A percentile compares a stretch with the other conserved stretches of the same genome.
phyloP scores from a whole-genome alignment of 345 rosid genomes.

The Euclidium syriacum region DNA sequence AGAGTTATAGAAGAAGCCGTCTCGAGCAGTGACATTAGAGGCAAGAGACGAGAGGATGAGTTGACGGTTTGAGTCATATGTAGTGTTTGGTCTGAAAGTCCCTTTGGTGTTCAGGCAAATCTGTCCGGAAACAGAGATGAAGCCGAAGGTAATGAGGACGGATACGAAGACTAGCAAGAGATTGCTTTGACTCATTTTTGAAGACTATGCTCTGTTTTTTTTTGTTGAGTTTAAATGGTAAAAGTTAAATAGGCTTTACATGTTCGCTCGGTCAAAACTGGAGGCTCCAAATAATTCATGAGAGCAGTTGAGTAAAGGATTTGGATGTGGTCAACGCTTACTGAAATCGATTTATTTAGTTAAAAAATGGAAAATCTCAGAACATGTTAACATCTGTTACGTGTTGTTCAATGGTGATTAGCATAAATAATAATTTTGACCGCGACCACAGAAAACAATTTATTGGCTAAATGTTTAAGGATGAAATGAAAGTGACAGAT shows the following conservation, averaged over 20 bases:
- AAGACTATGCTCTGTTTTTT: neutral
- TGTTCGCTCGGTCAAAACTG: neutral
- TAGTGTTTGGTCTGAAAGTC: slow-evolving; percentile 5
- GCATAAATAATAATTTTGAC: neutral
- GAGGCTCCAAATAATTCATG: neutral
- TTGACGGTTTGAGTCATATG: slow-evolving; percentile 11
- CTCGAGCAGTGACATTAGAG: slow-evolving; percentile 11
- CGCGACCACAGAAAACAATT: neutral
- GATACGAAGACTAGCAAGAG: neutral
- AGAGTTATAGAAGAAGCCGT: neutral
- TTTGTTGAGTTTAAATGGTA: neutral
- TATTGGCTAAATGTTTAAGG: neutral
- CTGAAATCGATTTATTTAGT: neutral
- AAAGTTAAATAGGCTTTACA: neutral
- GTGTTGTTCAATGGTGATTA: neutral
- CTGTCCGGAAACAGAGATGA: neutral
- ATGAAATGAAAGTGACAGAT: neutral
- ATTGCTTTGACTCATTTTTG: neutral
- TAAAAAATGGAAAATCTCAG: neutral
- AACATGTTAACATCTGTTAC: neutral
- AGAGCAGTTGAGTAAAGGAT: neutral
- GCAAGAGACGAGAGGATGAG: slow-evolving; percentile 20
- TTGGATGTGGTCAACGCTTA: neutral
- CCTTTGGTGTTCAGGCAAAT: neutral
- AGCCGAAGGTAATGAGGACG: neutral